Evolutionary conservation across 805 yeast genomes (phyloP).

Genomic region (Candida boleticola): DNA sequence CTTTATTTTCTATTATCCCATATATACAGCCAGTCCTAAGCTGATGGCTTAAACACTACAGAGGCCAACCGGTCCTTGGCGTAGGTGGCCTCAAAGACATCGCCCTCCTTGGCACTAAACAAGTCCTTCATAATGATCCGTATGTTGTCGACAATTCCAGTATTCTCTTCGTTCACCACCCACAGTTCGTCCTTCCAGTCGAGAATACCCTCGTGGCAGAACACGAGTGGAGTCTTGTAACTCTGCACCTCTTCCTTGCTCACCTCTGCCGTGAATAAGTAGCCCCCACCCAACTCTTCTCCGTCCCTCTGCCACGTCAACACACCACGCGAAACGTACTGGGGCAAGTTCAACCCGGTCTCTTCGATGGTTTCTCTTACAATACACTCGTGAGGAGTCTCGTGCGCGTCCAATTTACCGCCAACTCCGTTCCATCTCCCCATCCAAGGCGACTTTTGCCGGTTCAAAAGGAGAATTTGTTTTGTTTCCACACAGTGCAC

Average conservation of each 20-base stretch:
- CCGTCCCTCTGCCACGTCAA: slow-evolving; percentile 31
- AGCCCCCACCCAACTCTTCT: slow-evolving; percentile 33
- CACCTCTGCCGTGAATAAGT: slow-evolving; percentile 38
- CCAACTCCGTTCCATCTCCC: slow-evolving; percentile 50
- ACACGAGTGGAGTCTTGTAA: slow-evolving; percentile 27
- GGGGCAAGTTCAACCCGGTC: slow-evolving; percentile 32
- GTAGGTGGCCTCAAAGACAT: slow-evolving; percentile 27
- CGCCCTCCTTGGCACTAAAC: slow-evolving; percentile 21
- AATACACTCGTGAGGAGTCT: slow-evolving; percentile 38
- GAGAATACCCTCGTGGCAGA: slow-evolving; percentile 39
- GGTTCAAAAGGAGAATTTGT: slow-evolving; percentile 34
- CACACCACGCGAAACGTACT: slow-evolving; percentile 31
- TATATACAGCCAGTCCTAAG: too few relatives aligned
- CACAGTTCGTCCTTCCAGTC: slow-evolving; percentile 41
- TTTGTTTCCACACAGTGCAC: slow-evolving; percentile 27
- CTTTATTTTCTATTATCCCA: too few relatives aligned
- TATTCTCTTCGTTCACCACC: slow-evolving; percentile 32
- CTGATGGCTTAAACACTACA: too few relatives aligned
- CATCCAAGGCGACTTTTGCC: slow-evolving; percentile 46
- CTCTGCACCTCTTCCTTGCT: slow-evolving; percentile 17
- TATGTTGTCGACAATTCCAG: slow-evolving; percentile 42
- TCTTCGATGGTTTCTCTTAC: slow-evolving; percentile 42
- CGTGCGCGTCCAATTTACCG: slow-evolving; percentile 36
- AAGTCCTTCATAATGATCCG: slow-evolving; percentile 21
- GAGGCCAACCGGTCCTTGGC: neutral